Evolutionary conservation across 2,329 filamentous ascomycete genomes (phyloP), one percentile per base, ranked within the genome.

Genomic region (Alternaria brassicicola): DNA sequence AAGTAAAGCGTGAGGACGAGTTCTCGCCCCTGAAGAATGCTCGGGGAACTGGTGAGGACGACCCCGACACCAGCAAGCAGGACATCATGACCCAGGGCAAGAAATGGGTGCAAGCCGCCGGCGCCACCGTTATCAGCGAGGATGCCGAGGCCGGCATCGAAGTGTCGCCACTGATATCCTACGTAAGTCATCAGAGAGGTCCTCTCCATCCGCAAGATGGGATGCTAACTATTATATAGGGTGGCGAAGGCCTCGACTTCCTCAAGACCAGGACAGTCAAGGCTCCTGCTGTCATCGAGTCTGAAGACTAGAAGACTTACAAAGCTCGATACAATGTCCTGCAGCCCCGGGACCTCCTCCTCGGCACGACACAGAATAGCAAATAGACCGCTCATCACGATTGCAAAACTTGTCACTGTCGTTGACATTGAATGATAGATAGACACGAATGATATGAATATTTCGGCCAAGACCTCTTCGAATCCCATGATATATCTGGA

Each of bases 11-110:
- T 61, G 93, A 97, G 82, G 95, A 99, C 69, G 95, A 99, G 81
- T 99, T 99, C 82, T 97, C 93, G 26, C 95, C 95, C 4, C 83
- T 99, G 67, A 99, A 99, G 88, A 99, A 99, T 75, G 87, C 87
- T 10, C 85, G 83, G 63, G 76, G 93, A 53, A 93, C 91, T 38
- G 92, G 91, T 30, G 91, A 97, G 80, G 95, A 99, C 75, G 92
- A 97, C 77, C 91, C 92, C 10, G 93, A 97, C 68, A 99, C 95
- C 49, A 97, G 93, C 84, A 92, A 89, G 80, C 84, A 83, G 65
- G 92, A 98, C 76, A 96, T 98, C 75, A 89, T 97, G 88, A 82
- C 84, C 43, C 95, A 98, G 80, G 95, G 95, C 42, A 87, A 88
- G 79, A 88, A 91, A 70, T 99, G 95, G 93, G 82, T 91, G 47